A percentile compares a stretch with the other conserved stretches of the same genome.
These are phyloP conservation scores for Diaporthe sp. DNA, from an alignment of 2,329 filamentous ascomycete genomes.

Conservation along the genomic window DNA sequence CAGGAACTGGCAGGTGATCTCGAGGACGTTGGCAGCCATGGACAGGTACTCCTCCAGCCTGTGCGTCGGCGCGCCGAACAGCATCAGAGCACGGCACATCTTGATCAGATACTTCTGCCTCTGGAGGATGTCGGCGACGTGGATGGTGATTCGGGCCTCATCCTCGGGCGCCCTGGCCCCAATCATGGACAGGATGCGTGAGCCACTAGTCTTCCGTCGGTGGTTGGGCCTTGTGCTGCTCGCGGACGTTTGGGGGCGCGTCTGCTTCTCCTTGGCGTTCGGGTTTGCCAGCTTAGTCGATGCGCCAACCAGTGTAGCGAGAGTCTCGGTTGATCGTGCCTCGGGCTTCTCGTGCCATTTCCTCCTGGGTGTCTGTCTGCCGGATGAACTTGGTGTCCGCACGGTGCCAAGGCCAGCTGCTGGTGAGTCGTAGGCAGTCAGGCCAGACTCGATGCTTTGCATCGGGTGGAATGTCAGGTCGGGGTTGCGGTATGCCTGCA, in stretches of 20 bases:
- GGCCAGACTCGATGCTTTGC: conserved; percentile 49
- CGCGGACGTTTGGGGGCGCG: background rate
- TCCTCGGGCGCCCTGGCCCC: conserved; percentile 40
- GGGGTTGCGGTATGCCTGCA: conserved; percentile 30
- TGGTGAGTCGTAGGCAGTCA: conserved; percentile 11
- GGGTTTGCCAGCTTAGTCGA: conserved; percentile 59
- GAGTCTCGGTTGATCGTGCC: conserved; percentile 61
- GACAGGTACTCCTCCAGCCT: conserved; percentile 92
- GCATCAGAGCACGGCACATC: conserved; percentile 89
- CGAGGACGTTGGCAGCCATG: conserved; percentile 88
- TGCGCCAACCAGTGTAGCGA: conserved; percentile 63
- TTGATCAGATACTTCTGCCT: conserved; percentile 88
- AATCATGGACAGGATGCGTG: conserved; percentile 13
- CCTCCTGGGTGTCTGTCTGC: conserved; percentile 58
- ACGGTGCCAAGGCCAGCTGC: conserved; percentile 44
- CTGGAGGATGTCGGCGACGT: conserved; percentile 80
- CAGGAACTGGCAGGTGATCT: conserved; percentile 91
- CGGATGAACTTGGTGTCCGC: conserved; percentile 54
- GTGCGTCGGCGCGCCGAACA: conserved; percentile 91
- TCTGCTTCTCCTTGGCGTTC: conserved; percentile 38
- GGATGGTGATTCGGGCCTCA: conserved; percentile 64
- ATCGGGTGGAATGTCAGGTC: conserved; percentile 16
- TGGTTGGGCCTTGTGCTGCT: background rate
- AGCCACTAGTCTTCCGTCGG: conserved; percentile 22
- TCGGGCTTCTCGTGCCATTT: conserved; percentile 62